phyloP scores from a whole-genome alignment of 164 flowering plant genomes.

The Vitis amurensis region DNA sequence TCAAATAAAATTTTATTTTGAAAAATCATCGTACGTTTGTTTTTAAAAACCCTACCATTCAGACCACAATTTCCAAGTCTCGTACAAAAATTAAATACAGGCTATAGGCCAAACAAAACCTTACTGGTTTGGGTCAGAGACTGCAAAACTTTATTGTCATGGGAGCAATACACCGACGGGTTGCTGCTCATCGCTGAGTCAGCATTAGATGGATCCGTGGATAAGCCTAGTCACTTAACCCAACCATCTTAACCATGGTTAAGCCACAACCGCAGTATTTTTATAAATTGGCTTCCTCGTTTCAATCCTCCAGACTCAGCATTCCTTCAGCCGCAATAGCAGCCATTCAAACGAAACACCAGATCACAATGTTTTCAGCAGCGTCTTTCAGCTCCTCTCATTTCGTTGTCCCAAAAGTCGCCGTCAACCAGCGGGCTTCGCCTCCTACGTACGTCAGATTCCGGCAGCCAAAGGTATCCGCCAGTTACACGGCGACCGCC shows the following conservation, averaged over 20 bases:
- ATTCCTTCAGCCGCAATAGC: too few relatives aligned
- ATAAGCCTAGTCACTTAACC: constrained; percentile 18
- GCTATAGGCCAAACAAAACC: too few relatives aligned
- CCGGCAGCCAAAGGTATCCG: constrained; percentile 22
- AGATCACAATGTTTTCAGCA: too few relatives aligned
- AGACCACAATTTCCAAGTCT: too few relatives aligned
- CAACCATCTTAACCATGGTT: constrained; percentile 19
- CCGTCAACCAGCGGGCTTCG: not conserved
- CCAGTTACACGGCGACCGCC: constrained; percentile 25
- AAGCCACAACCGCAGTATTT: not conserved
- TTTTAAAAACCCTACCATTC: too few relatives aligned
- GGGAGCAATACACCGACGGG: not conserved
- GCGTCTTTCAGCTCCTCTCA: constrained; percentile 2
- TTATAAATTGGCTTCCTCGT: not conserved
- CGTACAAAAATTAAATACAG: too few relatives aligned
- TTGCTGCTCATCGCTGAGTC: constrained; percentile 14
- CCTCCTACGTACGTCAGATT: not conserved
- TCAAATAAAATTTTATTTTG: too few relatives aligned
- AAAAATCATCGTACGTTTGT: too few relatives aligned
- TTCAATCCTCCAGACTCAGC: not conserved
- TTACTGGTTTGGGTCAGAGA: too few relatives aligned
- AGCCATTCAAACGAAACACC: too few relatives aligned
- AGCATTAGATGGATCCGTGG: constrained; percentile 9
- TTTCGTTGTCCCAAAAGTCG: constrained; percentile 2
- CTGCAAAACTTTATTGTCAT: too few relatives aligned